phyloP scores from a whole-genome alignment of 768 basidiomycete genomes.

The Naganishia randhawae region DNA sequence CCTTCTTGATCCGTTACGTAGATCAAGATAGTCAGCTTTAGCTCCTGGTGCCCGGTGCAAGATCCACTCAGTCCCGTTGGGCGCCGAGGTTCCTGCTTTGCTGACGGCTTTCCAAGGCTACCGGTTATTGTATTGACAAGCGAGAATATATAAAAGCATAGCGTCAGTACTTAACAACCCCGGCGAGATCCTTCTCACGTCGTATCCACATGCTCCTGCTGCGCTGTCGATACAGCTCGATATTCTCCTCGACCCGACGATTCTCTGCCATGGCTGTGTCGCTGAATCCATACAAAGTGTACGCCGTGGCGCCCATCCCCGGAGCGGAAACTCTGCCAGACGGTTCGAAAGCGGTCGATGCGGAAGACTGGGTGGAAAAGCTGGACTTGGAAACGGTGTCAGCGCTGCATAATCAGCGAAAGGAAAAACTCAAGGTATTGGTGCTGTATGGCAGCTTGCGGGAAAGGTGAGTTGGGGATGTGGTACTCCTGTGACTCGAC shows the following conservation, averaged over 20 bases:
- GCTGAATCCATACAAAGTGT: conserved; percentile 13
- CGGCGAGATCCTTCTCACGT: not conserved
- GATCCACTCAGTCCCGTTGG: no score
- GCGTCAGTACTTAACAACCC: no score
- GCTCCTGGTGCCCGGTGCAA: no score
- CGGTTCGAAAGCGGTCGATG: conserved; percentile 26
- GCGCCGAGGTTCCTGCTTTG: no score
- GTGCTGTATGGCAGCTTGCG: conserved; percentile 49
- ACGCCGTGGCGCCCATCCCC: conserved; percentile 13
- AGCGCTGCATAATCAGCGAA: conserved; percentile 18
- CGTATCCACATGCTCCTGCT: not conserved
- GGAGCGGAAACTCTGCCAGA: conserved; percentile 24
- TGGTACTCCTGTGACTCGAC: not conserved
- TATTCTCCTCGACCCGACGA: not conserved
- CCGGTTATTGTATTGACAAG: not conserved
- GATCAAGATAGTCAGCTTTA: no score
- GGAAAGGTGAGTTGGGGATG: conserved; percentile 37
- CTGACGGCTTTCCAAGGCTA: no score
- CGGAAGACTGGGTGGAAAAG: conserved; percentile 40
- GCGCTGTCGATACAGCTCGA: not conserved
- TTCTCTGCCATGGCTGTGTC: not conserved
- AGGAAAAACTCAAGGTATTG: conserved; percentile 36
- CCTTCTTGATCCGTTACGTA: not conserved
- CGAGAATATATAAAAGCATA: not conserved
- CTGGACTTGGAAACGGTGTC: conserved; percentile 41